These are phyloP conservation scores for Lasiosphaeria ovina DNA, from an alignment of 495 filamentous ascomycete species.

Conservation along the genomic window DNA sequence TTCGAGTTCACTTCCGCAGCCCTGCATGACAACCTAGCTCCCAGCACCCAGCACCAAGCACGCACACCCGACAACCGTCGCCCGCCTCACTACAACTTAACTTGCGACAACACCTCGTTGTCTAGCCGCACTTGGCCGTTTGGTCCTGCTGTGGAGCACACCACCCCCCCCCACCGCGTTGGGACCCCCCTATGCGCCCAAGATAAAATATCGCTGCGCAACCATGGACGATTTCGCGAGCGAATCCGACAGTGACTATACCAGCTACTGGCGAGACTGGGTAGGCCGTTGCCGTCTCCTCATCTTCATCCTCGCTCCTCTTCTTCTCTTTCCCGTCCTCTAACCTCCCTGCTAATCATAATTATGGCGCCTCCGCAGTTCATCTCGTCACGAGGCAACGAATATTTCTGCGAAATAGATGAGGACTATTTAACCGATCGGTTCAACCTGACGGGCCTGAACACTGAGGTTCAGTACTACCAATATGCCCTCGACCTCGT, in stretches of 20 bases:
- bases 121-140: background rate
- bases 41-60: too few species aligned
- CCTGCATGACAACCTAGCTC: background rate
- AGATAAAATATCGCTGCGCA: background rate
- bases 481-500: constrained; percentile 98
- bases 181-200: background rate
- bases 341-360: constrained; percentile 10
- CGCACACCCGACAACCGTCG: background rate
- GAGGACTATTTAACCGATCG: constrained; percentile 98
- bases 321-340: constrained; percentile 10
- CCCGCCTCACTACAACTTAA: background rate
- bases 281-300: constrained; percentile 54
- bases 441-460: constrained; percentile 96
- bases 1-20: background rate
- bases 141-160: background rate
- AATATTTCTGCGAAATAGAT: constrained; percentile 99
- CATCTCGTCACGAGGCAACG: constrained; percentile 94
- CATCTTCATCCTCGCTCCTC: constrained; percentile 6
- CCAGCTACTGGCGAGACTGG: constrained; percentile 99
- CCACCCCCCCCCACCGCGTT: background rate
- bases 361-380: constrained; percentile 58
- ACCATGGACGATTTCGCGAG: constrained; percentile 93
- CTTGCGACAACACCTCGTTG: background rate
- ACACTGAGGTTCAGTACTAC: constrained; percentile 97
- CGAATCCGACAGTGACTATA: constrained; percentile 98